Base-by-base conservation (phyloP, 2,329 filamentous ascomycete genomes). In the Aspergillus pseudonomiae region DNA sequence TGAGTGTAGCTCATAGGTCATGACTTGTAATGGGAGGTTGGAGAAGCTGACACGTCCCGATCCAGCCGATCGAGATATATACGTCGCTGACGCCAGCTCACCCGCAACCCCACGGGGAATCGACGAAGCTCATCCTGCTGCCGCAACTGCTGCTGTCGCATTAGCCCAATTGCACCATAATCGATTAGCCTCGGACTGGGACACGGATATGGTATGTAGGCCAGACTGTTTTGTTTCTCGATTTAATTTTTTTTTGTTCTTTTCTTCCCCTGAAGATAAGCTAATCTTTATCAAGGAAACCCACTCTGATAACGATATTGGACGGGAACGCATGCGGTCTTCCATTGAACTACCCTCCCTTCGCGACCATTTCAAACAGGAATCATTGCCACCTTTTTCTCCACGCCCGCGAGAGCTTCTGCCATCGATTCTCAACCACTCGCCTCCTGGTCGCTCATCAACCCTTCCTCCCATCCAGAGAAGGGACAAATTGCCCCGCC, bases 401-500 rank as follows among this genome's bases (percentile, higher is more conserved):
- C 81, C 84, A 46, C 85, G 88, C 69, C 88, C 87, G 62, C 86
- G 91, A 73, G 91, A 94, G 71, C 84, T 95, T 57, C 85, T 97
- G 7, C 92, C 93, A 1, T 96, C 93, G 0, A 92, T 95, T 62
- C 81, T 97, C 48, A 77, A 76, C 59, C 89, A 89, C 64, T 96
- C 94, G 11, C 94, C 93, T 0, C 91, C 93, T 7, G 92, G 91
- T 60, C 91, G 94, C 66, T 96, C 93, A 16, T 94, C 93, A 1
- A 97, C 93, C 0, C 84, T 97, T 28, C 93, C 94, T 32, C 93
- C 94, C 4, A 85, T 94, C 57, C 91, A 95, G 70, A 86, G 92
- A 63, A 85, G 88, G 48, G 82, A 92, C 45, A 91, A 91, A 46
- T 85, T 88, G 26, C 88, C 85, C 61, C 86, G 93, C 61, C 89